Percentiles rank a stretch among this genome's conserved stretches.
Conservation (phyloP, 2,329 filamentous ascomycete genomes). For the Botryotinia narcissicola region DNA sequence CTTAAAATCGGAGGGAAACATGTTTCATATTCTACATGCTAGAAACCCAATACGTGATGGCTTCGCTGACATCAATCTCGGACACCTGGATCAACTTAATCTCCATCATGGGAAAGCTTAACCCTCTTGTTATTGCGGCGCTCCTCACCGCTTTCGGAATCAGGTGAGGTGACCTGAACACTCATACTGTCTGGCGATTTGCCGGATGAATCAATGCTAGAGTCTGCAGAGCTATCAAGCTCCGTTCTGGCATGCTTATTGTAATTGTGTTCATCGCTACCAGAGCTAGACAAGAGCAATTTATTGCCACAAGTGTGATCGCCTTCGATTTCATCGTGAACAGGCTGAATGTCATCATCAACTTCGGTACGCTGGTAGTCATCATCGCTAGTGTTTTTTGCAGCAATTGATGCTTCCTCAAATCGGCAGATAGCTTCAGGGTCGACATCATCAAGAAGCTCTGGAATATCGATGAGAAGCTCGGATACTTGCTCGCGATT, state of each 20-base stretch:
- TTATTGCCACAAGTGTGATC: rapidly evolving
- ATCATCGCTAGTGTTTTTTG: too few species aligned
- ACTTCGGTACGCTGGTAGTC: not conserved
- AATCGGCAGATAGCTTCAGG: not conserved
- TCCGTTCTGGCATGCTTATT: not conserved
- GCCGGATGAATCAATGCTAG: not conserved
- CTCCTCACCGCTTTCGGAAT: not conserved
- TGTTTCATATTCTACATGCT: not conserved
- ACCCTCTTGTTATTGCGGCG: not conserved
- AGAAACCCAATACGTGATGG: too few species aligned
- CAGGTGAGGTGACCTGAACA: not conserved
- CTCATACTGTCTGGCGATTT: not conserved
- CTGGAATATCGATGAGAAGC: not conserved
- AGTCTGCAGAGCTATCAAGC: not conserved
- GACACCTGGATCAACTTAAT: too few species aligned
- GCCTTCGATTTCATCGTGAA: not conserved
- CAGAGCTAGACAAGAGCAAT: not conserved
- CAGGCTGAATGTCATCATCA: not conserved
- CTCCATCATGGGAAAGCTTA: not conserved
- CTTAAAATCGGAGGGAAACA: not conserved
- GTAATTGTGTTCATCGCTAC: not conserved
- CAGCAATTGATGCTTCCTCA: not conserved
- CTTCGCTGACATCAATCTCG: too few species aligned
- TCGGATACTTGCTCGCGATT: not conserved
- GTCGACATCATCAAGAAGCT: not conserved